A percentile compares a stretch with the other conserved stretches of the same genome.
Conservation (phyloP, 768 basidiomycete species). For the Amanita rubescens region DNA sequence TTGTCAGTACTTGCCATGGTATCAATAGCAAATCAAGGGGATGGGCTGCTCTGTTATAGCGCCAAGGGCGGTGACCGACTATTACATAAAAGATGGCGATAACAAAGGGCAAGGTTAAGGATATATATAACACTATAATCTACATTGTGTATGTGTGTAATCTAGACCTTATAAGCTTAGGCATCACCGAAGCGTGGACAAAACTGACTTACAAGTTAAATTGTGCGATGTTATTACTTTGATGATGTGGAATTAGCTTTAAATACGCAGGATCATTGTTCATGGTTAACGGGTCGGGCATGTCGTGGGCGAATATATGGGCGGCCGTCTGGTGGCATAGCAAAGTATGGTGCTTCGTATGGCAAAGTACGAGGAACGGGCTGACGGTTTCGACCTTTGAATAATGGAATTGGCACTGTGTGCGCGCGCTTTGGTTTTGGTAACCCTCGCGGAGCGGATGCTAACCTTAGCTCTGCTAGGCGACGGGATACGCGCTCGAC, state of each 20-base stretch:
- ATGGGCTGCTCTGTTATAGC: neutral
- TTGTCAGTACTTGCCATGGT: constrained; percentile 9
- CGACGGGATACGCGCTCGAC: neutral
- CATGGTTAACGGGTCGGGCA: no score
- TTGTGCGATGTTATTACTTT: neutral
- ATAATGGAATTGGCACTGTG: neutral
- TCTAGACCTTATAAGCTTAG: no score
- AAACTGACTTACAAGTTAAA: neutral
- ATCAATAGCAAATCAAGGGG: neutral
- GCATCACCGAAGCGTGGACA: no score
- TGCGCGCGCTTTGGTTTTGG: neutral
- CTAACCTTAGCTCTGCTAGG: constrained; percentile 3
- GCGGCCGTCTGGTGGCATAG: constrained; percentile 32
- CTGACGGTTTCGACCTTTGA: constrained; percentile 21
- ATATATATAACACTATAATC: no score
- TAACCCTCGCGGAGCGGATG: neutral
- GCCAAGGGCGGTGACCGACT: no score
- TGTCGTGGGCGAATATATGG: no score
- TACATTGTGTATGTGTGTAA: no score
- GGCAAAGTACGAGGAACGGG: constrained; percentile 33
- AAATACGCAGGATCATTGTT: no score
- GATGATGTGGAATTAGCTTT: neutral
- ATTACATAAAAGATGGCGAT: no score
- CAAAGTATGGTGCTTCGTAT: constrained; percentile 40
- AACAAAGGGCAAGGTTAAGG: no score